A percentile compares a stretch with the other conserved stretches of the same genome.
These are phyloP conservation scores for Favolaschia claudopus DNA, from an alignment of 768 basidiomycete genomes.

Conservation along the genomic window DNA sequence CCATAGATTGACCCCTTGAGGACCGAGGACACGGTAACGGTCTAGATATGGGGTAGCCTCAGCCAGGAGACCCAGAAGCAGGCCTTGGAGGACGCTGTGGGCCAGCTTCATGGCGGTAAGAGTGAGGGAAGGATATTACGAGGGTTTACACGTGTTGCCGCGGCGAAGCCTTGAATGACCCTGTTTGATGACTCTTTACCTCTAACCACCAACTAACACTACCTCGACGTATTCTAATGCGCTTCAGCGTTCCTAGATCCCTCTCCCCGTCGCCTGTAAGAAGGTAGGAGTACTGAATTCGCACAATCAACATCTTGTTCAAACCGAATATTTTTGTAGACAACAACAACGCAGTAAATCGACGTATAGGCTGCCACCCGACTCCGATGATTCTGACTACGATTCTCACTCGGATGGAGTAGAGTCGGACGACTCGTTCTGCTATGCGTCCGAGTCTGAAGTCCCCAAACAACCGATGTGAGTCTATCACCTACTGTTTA, in stretches of 20 bases:
- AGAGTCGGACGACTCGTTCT: slow-evolving; percentile 42
- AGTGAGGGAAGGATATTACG: not conserved
- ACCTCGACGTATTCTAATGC: slow-evolving; percentile 7
- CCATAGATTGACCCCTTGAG: slow-evolving; percentile 75
- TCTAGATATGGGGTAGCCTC: slow-evolving; percentile 5
- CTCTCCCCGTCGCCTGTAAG: slow-evolving; percentile 26
- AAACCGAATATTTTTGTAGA: slow-evolving; percentile 6
- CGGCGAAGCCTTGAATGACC: slow-evolving; percentile 10
- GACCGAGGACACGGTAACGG: slow-evolving; percentile 43
- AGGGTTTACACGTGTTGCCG: not conserved
- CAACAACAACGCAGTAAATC: slow-evolving; percentile 14
- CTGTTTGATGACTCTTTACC: not conserved
- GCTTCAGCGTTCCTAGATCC: slow-evolving; percentile 26
- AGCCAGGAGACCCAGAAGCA: slow-evolving; percentile 8
- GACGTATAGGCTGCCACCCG: slow-evolving; percentile 13
- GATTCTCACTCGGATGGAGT: too few species aligned
- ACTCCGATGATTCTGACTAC: slow-evolving; percentile 19
- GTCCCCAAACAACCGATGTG: slow-evolving; percentile 44
- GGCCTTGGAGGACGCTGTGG: slow-evolving; percentile 9
- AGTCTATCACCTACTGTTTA: slow-evolving; percentile 30
- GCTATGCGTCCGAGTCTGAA: slow-evolving; percentile 53
- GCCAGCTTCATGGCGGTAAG: slow-evolving; percentile 18
- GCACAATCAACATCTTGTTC: not conserved
- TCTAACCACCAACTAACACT: not conserved
- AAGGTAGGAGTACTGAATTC: slow-evolving; percentile 9